Conservation (phyloP, 306 rosid genomes). For the Medicago arabica region DNA sequence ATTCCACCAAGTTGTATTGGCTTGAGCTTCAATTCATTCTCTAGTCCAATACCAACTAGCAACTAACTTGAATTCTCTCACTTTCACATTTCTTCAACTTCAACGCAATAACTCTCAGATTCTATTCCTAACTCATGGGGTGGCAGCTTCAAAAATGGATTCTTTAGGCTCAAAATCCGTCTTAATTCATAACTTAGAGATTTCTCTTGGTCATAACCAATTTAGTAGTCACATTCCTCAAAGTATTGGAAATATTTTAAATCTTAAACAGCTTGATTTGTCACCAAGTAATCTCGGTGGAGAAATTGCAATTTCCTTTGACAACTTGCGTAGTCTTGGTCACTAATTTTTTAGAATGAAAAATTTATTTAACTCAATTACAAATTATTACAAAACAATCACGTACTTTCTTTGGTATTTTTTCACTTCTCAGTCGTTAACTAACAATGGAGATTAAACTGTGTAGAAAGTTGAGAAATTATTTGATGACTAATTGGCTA, state of each 20-base stretch:
- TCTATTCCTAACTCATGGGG: constrained; percentile 66
- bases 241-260: constrained; percentile 61
- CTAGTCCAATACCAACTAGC: constrained; percentile 63
- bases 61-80: constrained; percentile 57
- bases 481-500: no score
- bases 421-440: no score
- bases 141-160: constrained; percentile 29
- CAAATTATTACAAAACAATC: no score
- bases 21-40: constrained; percentile 74
- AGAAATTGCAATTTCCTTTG: no score
- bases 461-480: no score
- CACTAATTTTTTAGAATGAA: no score
- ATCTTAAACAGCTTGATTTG: constrained; percentile 69
- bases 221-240: constrained; percentile 69
- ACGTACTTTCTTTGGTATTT: no score
- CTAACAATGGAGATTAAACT: no score
- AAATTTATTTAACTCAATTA: no score
- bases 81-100: constrained; percentile 57
- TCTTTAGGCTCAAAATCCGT: constrained; percentile 53
- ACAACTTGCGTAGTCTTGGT: no score
- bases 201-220: constrained; percentile 49
- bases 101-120: constrained; percentile 74
- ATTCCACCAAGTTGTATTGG: constrained; percentile 72
- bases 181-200: constrained; percentile 53
- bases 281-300: constrained; percentile 64